These are phyloP conservation scores for Pezicula carpinea DNA, from an alignment of 2,329 filamentous ascomycete genomes.

Conservation along the genomic window DNA sequence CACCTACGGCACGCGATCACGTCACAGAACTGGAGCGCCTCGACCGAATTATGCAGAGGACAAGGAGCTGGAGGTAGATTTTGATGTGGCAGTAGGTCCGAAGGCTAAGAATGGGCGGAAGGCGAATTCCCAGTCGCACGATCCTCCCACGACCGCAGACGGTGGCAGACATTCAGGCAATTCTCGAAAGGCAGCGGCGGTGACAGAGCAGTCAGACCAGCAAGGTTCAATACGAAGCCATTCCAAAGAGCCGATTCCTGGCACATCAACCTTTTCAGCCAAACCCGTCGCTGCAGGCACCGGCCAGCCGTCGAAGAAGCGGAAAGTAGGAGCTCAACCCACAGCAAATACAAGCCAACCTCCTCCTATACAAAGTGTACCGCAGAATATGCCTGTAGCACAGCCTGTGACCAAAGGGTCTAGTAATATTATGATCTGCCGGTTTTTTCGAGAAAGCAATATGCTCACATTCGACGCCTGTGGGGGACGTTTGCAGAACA, in stretches of 20 bases:
- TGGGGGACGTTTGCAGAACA: constrained; percentile 64
- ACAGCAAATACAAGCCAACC: constrained; percentile 17
- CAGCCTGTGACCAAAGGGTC: constrained; percentile 14
- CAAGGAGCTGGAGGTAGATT: constrained; percentile 85
- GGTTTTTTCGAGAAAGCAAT: constrained; percentile 58
- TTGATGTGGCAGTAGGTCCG: constrained; percentile 60
- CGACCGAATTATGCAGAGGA: constrained; percentile 95
- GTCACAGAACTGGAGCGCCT: constrained; percentile 75
- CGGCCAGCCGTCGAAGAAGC: constrained; percentile 65
- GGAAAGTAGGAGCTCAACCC: constrained; percentile 59
- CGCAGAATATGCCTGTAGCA: constrained; percentile 6
- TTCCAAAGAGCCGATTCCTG: constrained; percentile 46
- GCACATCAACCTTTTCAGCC: constrained; percentile 54
- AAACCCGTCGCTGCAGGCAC: constrained; percentile 30
- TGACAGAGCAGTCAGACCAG: constrained; percentile 23
- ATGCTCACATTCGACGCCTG: constrained; percentile 82
- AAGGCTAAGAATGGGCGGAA: constrained; percentile 56
- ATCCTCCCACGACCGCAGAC: constrained; percentile 9
- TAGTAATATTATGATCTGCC: constrained; percentile 11
- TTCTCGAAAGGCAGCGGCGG: constrained; percentile 37
- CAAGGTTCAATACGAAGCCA: constrained; percentile 21
- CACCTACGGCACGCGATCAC: constrained; percentile 88
- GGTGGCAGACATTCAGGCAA: constrained; percentile 11
- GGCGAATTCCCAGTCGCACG: constrained; percentile 36
- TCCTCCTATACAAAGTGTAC: constrained; percentile 6